Percentiles rank a stretch among this genome's conserved stretches.
Conservation (phyloP, 345 rosid genomes). For the Orychophragmus violaceus region DNA sequence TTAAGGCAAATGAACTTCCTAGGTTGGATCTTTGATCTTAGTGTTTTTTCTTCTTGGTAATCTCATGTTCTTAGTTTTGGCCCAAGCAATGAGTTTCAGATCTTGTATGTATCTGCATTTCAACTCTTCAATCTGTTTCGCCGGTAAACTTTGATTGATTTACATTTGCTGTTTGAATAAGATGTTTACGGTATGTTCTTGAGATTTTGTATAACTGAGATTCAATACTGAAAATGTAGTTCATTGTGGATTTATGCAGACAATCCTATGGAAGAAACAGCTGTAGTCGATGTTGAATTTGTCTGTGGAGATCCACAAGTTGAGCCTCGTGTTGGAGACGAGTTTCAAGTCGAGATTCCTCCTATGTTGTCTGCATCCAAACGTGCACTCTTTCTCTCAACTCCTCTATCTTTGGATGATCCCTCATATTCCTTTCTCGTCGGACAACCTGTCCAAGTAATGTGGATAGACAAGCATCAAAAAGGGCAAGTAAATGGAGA, state of each 20-base stretch:
- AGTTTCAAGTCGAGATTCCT: slow-evolving; percentile 61
- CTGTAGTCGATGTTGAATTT: slow-evolving; percentile 30
- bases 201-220: background rate
- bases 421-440: slow-evolving; percentile 40
- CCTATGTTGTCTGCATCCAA: slow-evolving; percentile 45
- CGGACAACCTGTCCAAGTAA: slow-evolving; percentile 46
- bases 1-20: background rate
- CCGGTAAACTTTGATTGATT: background rate
- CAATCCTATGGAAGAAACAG: slow-evolving; percentile 31
- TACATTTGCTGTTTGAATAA: background rate
- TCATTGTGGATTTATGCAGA: slow-evolving; percentile 9
- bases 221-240: background rate
- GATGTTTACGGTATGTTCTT: slow-evolving; percentile 11
- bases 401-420: slow-evolving; percentile 38
- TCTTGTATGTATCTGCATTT: slow-evolving; percentile 13
- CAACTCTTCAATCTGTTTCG: background rate
- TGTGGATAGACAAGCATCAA: slow-evolving; percentile 33
- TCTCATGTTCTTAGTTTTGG: background rate
- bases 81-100: slow-evolving; percentile 6
- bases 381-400: slow-evolving; percentile 29
- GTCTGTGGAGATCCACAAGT: slow-evolving; percentile 44
- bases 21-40: background rate
- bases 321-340: slow-evolving; percentile 58
- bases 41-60: background rate
- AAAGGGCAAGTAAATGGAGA: slow-evolving; percentile 11